A percentile compares a stretch with the other conserved stretches of the same genome.
Evolutionary conservation across 306 rosid genomes (phyloP).

Genomic region (Clitoria ternatea): DNA sequence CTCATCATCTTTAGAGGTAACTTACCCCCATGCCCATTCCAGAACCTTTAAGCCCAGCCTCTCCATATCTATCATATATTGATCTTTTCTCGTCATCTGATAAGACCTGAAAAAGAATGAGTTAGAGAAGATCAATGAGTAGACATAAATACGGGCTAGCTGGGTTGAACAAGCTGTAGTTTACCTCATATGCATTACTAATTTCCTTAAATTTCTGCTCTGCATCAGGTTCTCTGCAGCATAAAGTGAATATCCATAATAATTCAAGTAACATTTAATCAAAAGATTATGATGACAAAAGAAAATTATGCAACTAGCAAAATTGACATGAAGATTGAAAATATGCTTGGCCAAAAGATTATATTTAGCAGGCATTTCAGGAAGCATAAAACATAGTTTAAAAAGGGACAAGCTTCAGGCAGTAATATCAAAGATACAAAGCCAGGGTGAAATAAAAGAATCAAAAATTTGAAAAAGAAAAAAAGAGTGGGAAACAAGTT

Average conservation of each 20-base stretch:
- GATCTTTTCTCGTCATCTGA: conserved; percentile 94
- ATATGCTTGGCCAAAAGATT: neutral
- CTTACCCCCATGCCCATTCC: conserved; percentile 90
- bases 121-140: conserved; percentile 11
- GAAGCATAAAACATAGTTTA: neutral
- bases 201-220: conserved; percentile 89
- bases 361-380: neutral
- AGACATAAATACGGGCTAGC: neutral
- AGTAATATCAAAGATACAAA: neutral
- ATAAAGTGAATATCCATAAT: conserved; percentile 14
- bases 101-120: conserved; percentile 62
- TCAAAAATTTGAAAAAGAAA: neutral
- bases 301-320: conserved; percentile 3
- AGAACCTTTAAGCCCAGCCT: conserved; percentile 94
- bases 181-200: conserved; percentile 95
- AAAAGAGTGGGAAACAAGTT: neutral
- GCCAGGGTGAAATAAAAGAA: neutral
- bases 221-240: conserved; percentile 80
- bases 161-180: conserved; percentile 15
- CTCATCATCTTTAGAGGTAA: conserved; percentile 16
- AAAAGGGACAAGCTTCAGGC: neutral
- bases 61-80: conserved; percentile 86
- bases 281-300: neutral
- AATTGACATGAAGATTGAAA: conserved; percentile 13
- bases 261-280: neutral